Conservation (phyloP, 148 eudicot genomes). For the Cornus suecica region DNA sequence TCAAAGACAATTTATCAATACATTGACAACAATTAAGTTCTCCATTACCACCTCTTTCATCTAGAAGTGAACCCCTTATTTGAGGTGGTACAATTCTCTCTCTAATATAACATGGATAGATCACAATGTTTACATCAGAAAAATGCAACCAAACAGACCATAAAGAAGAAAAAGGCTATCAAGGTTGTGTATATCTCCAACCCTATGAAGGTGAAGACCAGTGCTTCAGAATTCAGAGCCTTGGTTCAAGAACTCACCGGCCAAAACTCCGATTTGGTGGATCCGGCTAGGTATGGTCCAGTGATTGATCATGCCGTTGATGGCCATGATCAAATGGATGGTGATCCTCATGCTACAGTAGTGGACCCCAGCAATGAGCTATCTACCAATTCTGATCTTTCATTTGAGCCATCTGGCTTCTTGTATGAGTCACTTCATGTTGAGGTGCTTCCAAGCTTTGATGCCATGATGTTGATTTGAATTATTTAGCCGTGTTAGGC, state of each 20-base stretch:
- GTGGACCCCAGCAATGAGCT: not conserved
- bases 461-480: too few relatives aligned
- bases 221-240: constrained; percentile 44
- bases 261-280: constrained; percentile 30
- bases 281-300: not conserved
- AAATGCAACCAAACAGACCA: constrained; percentile 19
- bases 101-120: constrained; percentile 13
- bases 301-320: not conserved
- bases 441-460: too few relatives aligned
- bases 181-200: constrained; percentile 61
- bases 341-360: too few relatives aligned
- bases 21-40: too few relatives aligned
- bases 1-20: too few relatives aligned
- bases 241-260: constrained; percentile 58
- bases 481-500: too few relatives aligned
- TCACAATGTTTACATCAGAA: constrained; percentile 8
- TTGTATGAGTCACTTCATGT: too few relatives aligned
- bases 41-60: too few relatives aligned
- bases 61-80: too few relatives aligned
- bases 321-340: not conserved
- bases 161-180: constrained; percentile 28
- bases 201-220: constrained; percentile 43
- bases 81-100: too few relatives aligned
- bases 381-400: constrained; percentile 10
- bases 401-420: constrained; percentile 12